Evolutionary conservation across 2,329 filamentous ascomycete genomes (phyloP), one percentile per base, ranked within the genome.

Genomic region (Alternaria burnsii): DNA sequence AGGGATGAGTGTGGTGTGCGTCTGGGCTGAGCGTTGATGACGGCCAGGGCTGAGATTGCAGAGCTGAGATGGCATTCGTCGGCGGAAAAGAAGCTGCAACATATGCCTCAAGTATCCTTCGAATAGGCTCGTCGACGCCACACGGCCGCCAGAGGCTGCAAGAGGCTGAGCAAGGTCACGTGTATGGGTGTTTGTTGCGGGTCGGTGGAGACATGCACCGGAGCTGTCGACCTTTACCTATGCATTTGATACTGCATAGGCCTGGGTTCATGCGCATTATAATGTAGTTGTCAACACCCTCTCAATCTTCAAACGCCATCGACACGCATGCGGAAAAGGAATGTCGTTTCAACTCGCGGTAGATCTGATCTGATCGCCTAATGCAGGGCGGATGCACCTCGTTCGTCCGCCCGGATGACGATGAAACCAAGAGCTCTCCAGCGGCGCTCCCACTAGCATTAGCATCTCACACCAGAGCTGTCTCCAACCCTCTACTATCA

Each of bases 361-460:
- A 46, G 32, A 52, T 54, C 28, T 52, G 38, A 34, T 48, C 36
- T 60, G 18, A 24, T 47, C 55, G 51, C 51, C 55, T 54, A 46
- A 65, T 64, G 55, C 60, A 62, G 58, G 44, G 26, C 48, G 53
- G 61, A 50, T 62, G 63, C 58, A 58, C 61, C 47, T 46, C 58
- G 44, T 64, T 61, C 57, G 55, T 64, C 58, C 60, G 58, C 54
- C 62, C 58, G 66, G 60, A 56, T 61, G 59, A 66, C 43, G 67
- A 67, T 68, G 68, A 71, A 69, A 70, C 67, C 61, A 61, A 55
- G 44, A 58, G 30, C 61, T 55, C 58, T 38, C 50, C 40, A 61
- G 26, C 46, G 30, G 46, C 46, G 46, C 46, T 18, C 14, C 32
- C 52, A 56, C 60, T 60, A 64, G 43, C 58, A 56, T 63, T 65